These are phyloP conservation scores for Tylopilus sp. DNA, from an alignment of 768 basidiomycete species.

Conservation along the genomic window DNA sequence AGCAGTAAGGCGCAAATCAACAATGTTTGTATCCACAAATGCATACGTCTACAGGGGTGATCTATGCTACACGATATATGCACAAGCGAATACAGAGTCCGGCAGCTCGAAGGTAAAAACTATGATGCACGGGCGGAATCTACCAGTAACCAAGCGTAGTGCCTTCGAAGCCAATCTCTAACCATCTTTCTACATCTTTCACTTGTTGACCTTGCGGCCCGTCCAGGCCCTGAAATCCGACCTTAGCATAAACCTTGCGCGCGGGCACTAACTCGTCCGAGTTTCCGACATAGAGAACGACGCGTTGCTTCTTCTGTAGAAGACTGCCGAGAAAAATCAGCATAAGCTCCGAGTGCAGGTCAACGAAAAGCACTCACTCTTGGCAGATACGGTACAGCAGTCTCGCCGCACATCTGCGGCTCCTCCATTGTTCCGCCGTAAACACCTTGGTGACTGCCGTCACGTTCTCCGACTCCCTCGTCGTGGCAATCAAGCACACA, in stretches of 20 bases:
- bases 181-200: constrained; percentile 16
- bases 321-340: constrained; percentile 24
- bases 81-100: not conserved
- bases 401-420: constrained; percentile 55
- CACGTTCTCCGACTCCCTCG: constrained; percentile 52
- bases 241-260: constrained; percentile 19
- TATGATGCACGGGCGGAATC: not conserved
- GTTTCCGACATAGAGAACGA: constrained; percentile 61
- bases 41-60: not conserved
- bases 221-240: constrained; percentile 22
- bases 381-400: constrained; percentile 57
- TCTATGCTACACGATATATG: constrained; percentile 14
- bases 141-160: constrained; percentile 20
- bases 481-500: constrained; percentile 68
- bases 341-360: not conserved
- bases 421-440: constrained; percentile 52
- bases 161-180: constrained; percentile 16
- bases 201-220: constrained; percentile 1
- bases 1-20: not conserved
- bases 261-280: constrained; percentile 14
- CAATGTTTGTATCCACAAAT: not conserved
- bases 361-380: constrained; percentile 37
- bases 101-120: too few relatives aligned
- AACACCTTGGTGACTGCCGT: constrained; percentile 73
- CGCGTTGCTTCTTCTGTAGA: constrained; percentile 32